Base-by-base conservation (phyloP, 2,329 filamentous ascomycete species). In the Ampelomyces quisqualis region DNA sequence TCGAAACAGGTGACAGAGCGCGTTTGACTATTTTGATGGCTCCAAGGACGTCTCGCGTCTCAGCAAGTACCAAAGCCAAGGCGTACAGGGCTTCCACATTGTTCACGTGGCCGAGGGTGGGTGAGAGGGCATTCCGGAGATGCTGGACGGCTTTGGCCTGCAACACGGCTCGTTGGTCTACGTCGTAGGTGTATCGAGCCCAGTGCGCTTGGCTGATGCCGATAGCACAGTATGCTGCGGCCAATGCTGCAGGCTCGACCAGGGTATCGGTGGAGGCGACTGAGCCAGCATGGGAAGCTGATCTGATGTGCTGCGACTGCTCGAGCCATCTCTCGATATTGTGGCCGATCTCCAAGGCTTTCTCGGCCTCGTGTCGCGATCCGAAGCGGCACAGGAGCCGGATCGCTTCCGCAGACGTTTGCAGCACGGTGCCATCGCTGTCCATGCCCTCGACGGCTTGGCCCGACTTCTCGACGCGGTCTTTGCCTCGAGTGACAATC, bases 181-280 rank as follows among this genome's bases (percentile, higher is more conserved):
- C 84, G 50, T 95, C 84, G 43, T 83, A 87, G 0, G 90, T 95
- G 60, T 85, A 77, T 37, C 84, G 81, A 30, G 90, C 88, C 89
- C 89, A 96, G 49, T 91, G 85, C 2, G 90, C 88, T 53, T 93
- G 84, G 10, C 87, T 85, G 38, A 95, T 76, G 0, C 91, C 93
- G 49, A 97, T 85, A 6, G 88, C 87, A 57, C 90, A 83, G 78
- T 91, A 94, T 17, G 87, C 81, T 15, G 59, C 41, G 10, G 67
- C 85, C 40, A 91, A 70, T 9, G 82, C 76, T 17, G 75, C 73
- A 4, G 81, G 77, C 20, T 82, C 73, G 3, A 91, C 74, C 32
- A 53, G 21, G 2, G 58, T 50, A 20, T 68, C 60, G 8, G 74
- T 47, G 57, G 65, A 60, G 22, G 51, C 45, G 13, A 57, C 49